Base-by-base conservation (phyloP, 2,329 filamentous ascomycete genomes). In the Talaromyces sp. region DNA sequence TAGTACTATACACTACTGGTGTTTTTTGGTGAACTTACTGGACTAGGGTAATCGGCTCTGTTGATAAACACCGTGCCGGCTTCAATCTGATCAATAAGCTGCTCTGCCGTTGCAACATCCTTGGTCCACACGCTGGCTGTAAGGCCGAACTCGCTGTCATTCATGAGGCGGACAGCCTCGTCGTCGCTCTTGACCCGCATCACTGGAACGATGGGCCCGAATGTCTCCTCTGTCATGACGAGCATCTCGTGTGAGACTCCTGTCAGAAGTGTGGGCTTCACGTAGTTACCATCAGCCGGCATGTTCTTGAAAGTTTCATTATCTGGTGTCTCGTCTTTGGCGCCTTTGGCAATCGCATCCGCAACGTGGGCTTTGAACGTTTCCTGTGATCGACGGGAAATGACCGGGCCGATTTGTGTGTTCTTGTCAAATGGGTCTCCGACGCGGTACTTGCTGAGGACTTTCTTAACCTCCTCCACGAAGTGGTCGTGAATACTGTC, bases 51-150 rank as follows among this genome's bases (percentile, higher is more conserved):
- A 76, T 98, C 93, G 72, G 91, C 92, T 70, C 93, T 86, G 76
- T 98, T 98, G 70, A 98, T 91, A 78, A 97, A 98, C 56, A 97
- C 93, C 1, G 93, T 98, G 46, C 93, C 93, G 52, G 93, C 93
- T 74, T 97, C 93, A 55, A 98, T 86, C 58, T 88, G 82, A 61
- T 95, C 88, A 42, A 89, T 86, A 59, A 98, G 82, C 73, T 90
- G 84, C 69, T 92, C 87, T 16, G 89, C 93, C 72, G 83, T 88
- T 52, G 80, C 82, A 2, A 87, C 86, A 72, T 98, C 92, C 76
- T 95, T 96, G 63, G 92, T 96, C 93, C 93, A 98, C 70, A 98
- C 92, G 71, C 92, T 96, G n/a, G 93, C 93, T 3, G 93, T 97
- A 65, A 98, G 82, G 5, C 93, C 93, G 73, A 96, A 96, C 67